Evolutionary conservation across 73 alveolate species (phyloP).

Genomic region (Paramecium octaurelia): DNA sequence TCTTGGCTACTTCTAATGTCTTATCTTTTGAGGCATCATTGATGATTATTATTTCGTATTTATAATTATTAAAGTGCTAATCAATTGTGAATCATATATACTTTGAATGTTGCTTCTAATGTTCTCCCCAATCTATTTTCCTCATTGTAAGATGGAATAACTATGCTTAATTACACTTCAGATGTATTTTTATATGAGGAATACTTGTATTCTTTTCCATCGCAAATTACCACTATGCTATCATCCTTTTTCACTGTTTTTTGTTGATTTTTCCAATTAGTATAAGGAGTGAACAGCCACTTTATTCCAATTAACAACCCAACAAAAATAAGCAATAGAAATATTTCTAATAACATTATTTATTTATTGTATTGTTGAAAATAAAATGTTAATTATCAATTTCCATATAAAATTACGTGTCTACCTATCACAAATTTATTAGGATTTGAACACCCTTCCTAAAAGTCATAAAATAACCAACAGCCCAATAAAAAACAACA

Average conservation of each 20-base stretch:
- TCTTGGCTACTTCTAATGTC: constrained; percentile 72
- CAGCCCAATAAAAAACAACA: not conserved
- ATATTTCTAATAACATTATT: not conserved
- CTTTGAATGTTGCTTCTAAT: constrained; percentile 73
- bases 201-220: constrained; percentile 18
- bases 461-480: not conserved
- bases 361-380: not conserved
- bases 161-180: constrained; percentile 66
- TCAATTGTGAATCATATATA: not conserved
- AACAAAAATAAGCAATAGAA: not conserved
- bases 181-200: constrained; percentile 18
- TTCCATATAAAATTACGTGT: not conserved
- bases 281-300: constrained; percentile 51
- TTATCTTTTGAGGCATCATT: constrained; percentile 91
- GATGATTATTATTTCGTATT: constrained; percentile 82
- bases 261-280: constrained; percentile 56
- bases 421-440: not conserved
- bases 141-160: constrained; percentile 90
- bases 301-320: not conserved
- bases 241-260: constrained; percentile 28
- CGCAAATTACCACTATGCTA: not conserved
- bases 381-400: not conserved
- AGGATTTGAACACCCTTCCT: not conserved
- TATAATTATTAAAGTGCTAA: constrained; percentile 3
- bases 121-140: constrained; percentile 75